Evolutionary conservation across 2,329 filamentous ascomycete species (phyloP).

Genomic region (Pezicula neosporulosa): DNA sequence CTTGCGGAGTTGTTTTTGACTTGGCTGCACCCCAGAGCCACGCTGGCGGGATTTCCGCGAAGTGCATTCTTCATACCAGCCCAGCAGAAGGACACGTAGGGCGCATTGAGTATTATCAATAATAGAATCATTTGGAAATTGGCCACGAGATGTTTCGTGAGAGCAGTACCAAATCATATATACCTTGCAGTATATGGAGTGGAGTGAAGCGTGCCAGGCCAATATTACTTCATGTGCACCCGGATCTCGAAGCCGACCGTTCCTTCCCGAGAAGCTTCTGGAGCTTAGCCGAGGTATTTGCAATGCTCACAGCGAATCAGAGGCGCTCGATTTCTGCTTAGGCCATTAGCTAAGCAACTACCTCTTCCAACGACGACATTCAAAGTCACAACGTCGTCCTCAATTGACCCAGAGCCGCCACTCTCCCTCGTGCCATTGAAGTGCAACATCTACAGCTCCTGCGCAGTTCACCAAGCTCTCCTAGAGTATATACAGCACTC

Average conservation of each 20-base stretch:
- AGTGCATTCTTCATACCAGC: too few species aligned
- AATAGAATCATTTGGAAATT: too few species aligned
- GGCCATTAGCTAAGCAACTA: not conserved
- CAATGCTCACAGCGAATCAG: not conserved
- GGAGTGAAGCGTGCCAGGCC: too few species aligned
- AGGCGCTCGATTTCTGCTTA: slow-evolving; percentile 1
- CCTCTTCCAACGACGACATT: not conserved
- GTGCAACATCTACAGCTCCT: not conserved
- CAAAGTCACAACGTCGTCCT: not conserved
- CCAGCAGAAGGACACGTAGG: too few species aligned
- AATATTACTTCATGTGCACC: too few species aligned
- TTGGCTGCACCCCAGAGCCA: too few species aligned
- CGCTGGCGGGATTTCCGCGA: too few species aligned
- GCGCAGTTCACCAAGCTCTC: not conserved
- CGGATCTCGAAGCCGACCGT: not conserved
- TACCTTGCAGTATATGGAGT: too few species aligned
- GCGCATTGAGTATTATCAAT: too few species aligned
- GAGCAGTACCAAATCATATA: too few species aligned
- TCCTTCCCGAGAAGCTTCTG: not conserved
- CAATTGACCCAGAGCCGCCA: slow-evolving; percentile 1
- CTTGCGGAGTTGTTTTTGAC: too few species aligned
- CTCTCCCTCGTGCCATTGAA: not conserved
- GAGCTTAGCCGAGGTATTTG: not conserved
- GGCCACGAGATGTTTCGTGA: too few species aligned
- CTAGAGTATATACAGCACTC: slow-evolving; percentile 32